Percentiles rank a stretch among this genome's conserved stretches.
Evolutionary conservation across 768 basidiomycete species (phyloP).

Genomic region (Russula lepida): DNA sequence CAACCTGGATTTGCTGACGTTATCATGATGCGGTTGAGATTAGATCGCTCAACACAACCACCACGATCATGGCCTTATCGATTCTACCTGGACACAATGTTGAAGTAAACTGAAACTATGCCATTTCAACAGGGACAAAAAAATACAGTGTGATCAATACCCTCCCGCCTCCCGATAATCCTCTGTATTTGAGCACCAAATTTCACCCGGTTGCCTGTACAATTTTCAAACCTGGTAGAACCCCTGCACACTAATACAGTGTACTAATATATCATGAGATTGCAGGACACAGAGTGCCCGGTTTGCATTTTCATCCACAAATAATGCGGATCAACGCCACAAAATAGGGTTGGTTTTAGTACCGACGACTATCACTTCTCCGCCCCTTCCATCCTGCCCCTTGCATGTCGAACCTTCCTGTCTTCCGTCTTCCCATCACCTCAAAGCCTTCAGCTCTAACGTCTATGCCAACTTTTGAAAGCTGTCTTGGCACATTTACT

Average conservation of each 20-base stretch:
- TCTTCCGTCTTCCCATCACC: not conserved
- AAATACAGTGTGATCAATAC: not conserved
- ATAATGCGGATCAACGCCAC: not conserved
- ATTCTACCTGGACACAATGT: not conserved
- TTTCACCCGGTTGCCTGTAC: not conserved
- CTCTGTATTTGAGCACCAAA: too few relatives aligned
- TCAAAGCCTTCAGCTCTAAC: not conserved
- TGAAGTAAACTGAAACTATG: not conserved
- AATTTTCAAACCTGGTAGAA: not conserved
- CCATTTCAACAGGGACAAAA: not conserved
- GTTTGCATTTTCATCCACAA: not conserved
- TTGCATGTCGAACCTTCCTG: not conserved
- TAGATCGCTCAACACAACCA: not conserved
- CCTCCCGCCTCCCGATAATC: not conserved
- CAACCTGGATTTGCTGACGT: not conserved
- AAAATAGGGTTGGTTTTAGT: not conserved
- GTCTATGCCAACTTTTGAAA: not conserved
- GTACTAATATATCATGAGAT: not conserved
- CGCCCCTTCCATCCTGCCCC: not conserved
- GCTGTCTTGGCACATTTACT: not conserved
- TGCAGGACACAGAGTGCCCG: not conserved
- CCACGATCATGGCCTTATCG: not conserved
- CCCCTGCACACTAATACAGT: not conserved
- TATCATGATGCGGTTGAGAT: not conserved
- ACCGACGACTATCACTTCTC: not conserved